Evolutionary conservation across 75 land plant genomes (phyloP), one percentile per base, ranked within the genome.

Genomic region (Cunninghamia lanceolata): DNA sequence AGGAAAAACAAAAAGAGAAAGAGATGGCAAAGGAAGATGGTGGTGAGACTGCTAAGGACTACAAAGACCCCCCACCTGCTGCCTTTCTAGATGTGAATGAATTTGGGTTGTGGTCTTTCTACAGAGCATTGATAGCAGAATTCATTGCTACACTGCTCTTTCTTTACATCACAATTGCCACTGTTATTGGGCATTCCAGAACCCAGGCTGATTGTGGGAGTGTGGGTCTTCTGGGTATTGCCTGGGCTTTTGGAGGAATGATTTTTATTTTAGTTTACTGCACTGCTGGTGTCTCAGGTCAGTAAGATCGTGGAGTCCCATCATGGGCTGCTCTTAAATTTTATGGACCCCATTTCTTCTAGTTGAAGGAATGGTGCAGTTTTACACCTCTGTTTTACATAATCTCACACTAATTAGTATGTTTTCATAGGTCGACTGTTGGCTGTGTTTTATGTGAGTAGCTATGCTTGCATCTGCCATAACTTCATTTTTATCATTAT

Each of bases 81-180:
- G 90, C 94, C 0, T 85, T 91, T 17, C 1, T 92, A 19, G 94
- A 94, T 83, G 39, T 78, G 74, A 84, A 66, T 38, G 95, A 94
- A 86, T 76, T 94, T 68, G 83, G 84, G 83, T 85, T 84, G 19
- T 94, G 95, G 95, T 94, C 95, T n/a, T 91, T 94, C 83, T 94
- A 92, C 91, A 87, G 95, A 82, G 94, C 95, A 25, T 85, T 90
- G 56, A 91, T 94, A 28, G 95, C 95, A 32, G 95, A 94, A 91
- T 93, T 94, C 86, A 82, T 93, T 6, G 95, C 95, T 54, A 93
- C 94, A 32, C 90, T 93, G 38, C 90, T 94, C 82, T 93, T 94
- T 86, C 92, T 94, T 79, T 94, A 93, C 89, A 85, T 94, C 88
- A 90, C 90, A 50, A 78, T 94, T 47, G 88, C 90, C 73, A 91